phyloP scores from a whole-genome alignment of 202 grass and related monocot species.

The Zizania palustris region DNA sequence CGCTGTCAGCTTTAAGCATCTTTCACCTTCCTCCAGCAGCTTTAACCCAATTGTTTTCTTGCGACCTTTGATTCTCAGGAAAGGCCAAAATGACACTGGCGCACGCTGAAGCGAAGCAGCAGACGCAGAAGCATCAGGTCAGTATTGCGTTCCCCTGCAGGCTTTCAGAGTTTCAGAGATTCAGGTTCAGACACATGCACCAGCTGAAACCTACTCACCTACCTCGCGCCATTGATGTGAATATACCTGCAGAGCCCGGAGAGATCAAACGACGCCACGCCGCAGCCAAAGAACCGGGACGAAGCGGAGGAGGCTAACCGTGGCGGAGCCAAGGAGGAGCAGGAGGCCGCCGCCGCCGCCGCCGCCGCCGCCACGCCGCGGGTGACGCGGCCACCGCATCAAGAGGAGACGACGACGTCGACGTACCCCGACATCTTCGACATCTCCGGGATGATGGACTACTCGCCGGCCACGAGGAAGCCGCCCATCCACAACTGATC shows the following conservation, averaged over 20 bases:
- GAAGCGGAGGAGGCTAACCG: too few species aligned
- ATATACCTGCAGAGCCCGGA: slow-evolving; percentile 18
- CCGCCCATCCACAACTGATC: slow-evolving; percentile 98
- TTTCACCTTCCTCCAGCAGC: slow-evolving; percentile 25
- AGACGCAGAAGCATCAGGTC: not conserved
- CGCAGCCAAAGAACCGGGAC: too few species aligned
- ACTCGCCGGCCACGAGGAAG: slow-evolving; percentile 83
- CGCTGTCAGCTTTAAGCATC: not conserved
- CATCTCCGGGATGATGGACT: slow-evolving; percentile 95
- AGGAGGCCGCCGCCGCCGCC: not conserved
- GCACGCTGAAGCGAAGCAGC: slow-evolving; percentile 12
- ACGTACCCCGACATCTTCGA: slow-evolving; percentile 67
- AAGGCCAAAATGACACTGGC: slow-evolving; percentile 39
- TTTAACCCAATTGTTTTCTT: slow-evolving; percentile 31
- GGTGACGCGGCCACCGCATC: not conserved
- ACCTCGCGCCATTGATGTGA: too few species aligned
- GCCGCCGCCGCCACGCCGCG: too few species aligned
- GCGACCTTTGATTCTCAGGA: slow-evolving; percentile 49
- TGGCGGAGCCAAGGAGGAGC: not conserved
- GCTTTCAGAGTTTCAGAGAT: not conserved
- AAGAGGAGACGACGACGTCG: not conserved
- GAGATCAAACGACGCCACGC: not conserved
- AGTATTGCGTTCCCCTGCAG: not conserved
- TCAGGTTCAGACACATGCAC: not conserved
- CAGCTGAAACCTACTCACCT: too few species aligned